Evolutionary conservation across 202 grass and related monocot species (phyloP), one percentile per base, ranked within the genome.

Genomic region (Panicum hallii): DNA sequence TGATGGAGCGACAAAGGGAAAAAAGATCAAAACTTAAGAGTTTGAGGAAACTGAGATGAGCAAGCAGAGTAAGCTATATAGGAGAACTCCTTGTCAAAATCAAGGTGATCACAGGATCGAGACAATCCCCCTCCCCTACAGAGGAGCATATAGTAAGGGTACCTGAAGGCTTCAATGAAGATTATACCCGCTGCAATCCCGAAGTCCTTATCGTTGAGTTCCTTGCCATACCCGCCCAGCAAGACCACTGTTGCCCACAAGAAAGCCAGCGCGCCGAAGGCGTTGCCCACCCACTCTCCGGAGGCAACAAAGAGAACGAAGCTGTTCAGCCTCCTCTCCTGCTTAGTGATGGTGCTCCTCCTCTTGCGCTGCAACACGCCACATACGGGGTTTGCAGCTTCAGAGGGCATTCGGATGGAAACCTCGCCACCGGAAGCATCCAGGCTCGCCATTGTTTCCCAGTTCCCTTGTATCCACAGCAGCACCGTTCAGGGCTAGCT

Each of bases 131-230:
- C n/a, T n/a, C n/a, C n/a, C n/a, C n/a, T n/a, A n/a, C n/a, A n/a
- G n/a, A n/a, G n/a, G n/a, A n/a, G n/a, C n/a, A n/a, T n/a, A n/a
- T n/a, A n/a, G n/a, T n/a, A n/a, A n/a, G n/a, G n/a, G n/a, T n/a
- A n/a, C n/a, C 61, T 79, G 77, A 79, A 66, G 16, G 61, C 61
- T 54, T 68, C 78, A 40, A 68, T 56, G 63, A 80, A 80, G 19
- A 68, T 67, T 1, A 80, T 54, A 3, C 20, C 19, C 6, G 63
- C 42, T 11, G 19, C 63, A 41, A 4, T 15, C n/a, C 20, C 45
- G 3, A 82, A 82, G 30, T 82, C 67, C 1, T 1, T 1, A 3
- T 1, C 0, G 0, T 60, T 34, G 5, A 82, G 41, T 0, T 9
- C 16, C 0, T 41, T 7, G 26, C 66, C 46, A 6, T 47, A 82